Evolutionary conservation across 202 grass and related monocot species (phyloP).

Genomic region (Digitaria exilis): DNA sequence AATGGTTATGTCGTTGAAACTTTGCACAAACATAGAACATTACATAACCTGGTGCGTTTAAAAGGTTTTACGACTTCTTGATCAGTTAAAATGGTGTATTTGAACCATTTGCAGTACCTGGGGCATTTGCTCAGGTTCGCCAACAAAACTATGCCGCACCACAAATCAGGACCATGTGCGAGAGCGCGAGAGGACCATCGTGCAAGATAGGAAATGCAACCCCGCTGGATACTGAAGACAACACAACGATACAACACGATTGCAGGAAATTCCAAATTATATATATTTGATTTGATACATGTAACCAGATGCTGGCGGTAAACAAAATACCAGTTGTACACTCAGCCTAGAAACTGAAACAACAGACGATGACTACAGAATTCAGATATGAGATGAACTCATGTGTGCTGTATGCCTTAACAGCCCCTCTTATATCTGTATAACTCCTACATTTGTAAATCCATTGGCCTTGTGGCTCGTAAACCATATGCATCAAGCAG

Average conservation of each 20-base stretch:
- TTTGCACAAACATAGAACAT: background rate
- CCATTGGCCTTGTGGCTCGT: constrained; percentile 19
- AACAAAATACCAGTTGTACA: constrained; percentile 29
- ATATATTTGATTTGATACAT: constrained; percentile 29
- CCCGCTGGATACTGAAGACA: background rate
- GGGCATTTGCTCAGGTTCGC: too few relatives aligned
- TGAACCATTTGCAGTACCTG: background rate
- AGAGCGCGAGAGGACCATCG: background rate
- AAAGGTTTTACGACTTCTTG: background rate
- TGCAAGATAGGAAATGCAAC: background rate
- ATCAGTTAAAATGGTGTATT: background rate
- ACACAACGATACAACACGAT: background rate
- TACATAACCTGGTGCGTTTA: background rate
- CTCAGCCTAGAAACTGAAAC: background rate
- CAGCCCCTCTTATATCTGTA: constrained; percentile 31
- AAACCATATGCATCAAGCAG: constrained; percentile 62
- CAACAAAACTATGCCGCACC: too few relatives aligned
- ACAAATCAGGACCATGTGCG: too few relatives aligned
- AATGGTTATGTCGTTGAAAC: too few relatives aligned
- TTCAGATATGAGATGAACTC: background rate
- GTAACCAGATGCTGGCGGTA: background rate
- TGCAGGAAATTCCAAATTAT: background rate
- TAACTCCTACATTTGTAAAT: constrained; percentile 42
- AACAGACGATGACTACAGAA: background rate
- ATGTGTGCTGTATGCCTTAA: constrained; percentile 13